Base-by-base conservation (phyloP, 2,329 filamentous ascomycete species). In the Incumbomyces delicatus region DNA sequence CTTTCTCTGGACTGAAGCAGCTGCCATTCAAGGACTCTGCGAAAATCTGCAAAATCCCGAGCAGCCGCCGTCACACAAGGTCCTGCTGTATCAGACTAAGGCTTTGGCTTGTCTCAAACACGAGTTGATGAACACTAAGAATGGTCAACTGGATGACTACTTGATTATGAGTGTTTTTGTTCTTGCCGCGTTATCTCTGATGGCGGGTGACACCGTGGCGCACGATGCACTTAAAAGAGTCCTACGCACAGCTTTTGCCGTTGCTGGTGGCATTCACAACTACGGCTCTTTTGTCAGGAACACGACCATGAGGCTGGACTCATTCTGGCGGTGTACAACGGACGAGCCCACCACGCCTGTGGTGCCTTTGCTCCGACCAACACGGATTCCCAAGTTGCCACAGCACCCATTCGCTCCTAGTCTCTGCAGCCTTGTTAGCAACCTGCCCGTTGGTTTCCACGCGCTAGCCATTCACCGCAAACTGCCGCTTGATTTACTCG, bases 261-360 rank as follows among this genome's bases (percentile, higher is more conserved):
- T 27, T 12, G 42, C 56, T 17, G 60, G 58, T n/a, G 61, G 61
- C 5, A 35, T 60, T 12, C 46, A 44, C 41, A 40, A 36, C 14
- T 59, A 59, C 41, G 43, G 40, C 22, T 7, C 30, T 10, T 42
- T 42, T 30, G 40, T 42, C 4, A 27, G 40, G n/a, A 42, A 42
- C 40, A 42, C 40, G 11, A 42, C 40, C 8, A 42, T 42, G 40
- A 27, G 40, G n/a, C 40, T 42, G 14, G 40, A 42, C 16, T 27
- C 34, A 42, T 44, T 44, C 31, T 38, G 42, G 32, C 32, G 42
- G 31, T 30, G 42, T 30, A 44, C 42, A 14, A 30, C 27, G 10
- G 13, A n/a, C 29, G 40, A 42, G 32, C 40, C 40, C 14, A 42
- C 27, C 27, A 33, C 27, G 6, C 40, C 40, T 8, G 40, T 30